Evolutionary conservation across 163 green algal genomes (phyloP).

Genomic region (Chloroidium sp.): DNA sequence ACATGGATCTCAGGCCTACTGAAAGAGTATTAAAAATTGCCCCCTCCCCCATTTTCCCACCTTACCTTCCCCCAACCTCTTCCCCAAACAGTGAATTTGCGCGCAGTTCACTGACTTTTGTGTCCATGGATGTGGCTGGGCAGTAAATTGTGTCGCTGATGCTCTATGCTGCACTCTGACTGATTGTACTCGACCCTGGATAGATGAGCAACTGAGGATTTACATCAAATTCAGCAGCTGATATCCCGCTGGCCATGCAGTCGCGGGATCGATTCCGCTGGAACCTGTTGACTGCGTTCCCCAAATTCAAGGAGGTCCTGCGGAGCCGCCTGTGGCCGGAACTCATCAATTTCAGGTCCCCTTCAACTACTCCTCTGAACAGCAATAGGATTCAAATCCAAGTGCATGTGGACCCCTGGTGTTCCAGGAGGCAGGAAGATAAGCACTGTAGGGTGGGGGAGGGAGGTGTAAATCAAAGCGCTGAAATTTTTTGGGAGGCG

Average conservation of each 20-base stretch:
- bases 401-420: not conserved
- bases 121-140: no score
- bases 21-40: no score
- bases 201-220: not conserved
- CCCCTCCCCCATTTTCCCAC: no score
- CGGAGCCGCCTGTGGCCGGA: constrained; percentile 52
- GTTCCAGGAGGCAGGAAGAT: not conserved
- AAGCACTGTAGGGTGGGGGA: not conserved
- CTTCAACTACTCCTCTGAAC: not conserved
- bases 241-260: constrained; percentile 8
- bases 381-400: not conserved
- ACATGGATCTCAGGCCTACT: no score
- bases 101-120: no score
- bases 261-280: constrained; percentile 42
- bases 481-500: no score
- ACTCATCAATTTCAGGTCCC: constrained; percentile 40
- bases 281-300: constrained; percentile 44
- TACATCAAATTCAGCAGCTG: not conserved
- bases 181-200: not conserved
- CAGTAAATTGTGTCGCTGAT: no score
- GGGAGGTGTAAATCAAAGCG: no score
- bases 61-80: no score
- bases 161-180: not conserved
- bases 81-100: no score
- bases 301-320: constrained; percentile 37